Percentiles rank a stretch among this genome's conserved stretches.
phyloP scores from a whole-genome alignment of 139 green algal genomes.

The Chlamydomonas sphaeroides region DNA sequence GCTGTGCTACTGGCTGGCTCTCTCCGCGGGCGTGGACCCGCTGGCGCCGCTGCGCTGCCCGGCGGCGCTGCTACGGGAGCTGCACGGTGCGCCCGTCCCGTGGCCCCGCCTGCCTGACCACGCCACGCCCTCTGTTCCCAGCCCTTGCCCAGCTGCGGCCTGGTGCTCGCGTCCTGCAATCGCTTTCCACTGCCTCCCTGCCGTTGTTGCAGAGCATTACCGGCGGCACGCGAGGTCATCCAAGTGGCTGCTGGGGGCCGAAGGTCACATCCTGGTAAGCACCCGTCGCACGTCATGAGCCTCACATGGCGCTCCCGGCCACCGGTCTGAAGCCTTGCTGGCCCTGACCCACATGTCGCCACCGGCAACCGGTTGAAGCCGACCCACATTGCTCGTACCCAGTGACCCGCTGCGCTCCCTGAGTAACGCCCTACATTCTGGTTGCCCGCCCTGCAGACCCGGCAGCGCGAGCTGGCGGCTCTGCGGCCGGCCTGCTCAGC shows the following conservation, averaged over 20 bases:
- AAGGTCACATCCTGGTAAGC: constrained; percentile 5
- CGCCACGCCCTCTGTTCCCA: too few relatives aligned
- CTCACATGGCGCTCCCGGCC: too few relatives aligned
- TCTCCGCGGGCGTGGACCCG: not conserved
- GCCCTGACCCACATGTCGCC: not conserved
- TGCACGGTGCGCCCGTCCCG: not conserved
- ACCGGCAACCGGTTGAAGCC: too few relatives aligned
- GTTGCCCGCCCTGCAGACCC: not conserved
- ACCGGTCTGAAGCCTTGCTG: too few relatives aligned
- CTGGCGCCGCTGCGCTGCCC: constrained; percentile 26
- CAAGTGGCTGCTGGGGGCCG: constrained; percentile 3
- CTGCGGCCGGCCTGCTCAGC: not conserved
- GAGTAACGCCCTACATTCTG: not conserved
- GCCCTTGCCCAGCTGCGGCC: too few relatives aligned
- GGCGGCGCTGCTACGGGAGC: not conserved
- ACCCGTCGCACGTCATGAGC: not conserved
- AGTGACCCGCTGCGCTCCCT: not conserved
- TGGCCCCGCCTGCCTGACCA: too few relatives aligned
- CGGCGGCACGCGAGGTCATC: not conserved
- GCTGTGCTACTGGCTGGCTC: constrained; percentile 30
- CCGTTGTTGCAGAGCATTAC: too few relatives aligned
- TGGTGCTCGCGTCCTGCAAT: too few relatives aligned
- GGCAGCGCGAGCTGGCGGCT: not conserved
- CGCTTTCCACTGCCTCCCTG: too few relatives aligned
- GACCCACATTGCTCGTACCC: too few relatives aligned